Conservation (phyloP, 345 rosid genomes). For the Eucalyptus erythrocorys region DNA sequence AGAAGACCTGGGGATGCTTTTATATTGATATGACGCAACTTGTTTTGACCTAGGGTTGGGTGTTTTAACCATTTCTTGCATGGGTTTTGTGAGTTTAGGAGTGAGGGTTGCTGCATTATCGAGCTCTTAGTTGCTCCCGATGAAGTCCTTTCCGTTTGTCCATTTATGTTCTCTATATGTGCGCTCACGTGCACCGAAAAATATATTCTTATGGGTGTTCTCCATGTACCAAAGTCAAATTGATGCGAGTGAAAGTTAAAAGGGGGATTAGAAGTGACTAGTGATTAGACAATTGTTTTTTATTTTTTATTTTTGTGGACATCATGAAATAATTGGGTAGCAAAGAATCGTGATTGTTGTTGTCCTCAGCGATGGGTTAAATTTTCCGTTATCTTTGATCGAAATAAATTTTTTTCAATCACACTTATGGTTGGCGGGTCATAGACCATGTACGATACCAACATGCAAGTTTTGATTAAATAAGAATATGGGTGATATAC, state of each 20-base stretch:
- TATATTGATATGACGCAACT: background rate
- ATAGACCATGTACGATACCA: accelerated
- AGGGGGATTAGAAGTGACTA: background rate
- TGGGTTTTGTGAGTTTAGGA: background rate
- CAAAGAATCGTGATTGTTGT: accelerated
- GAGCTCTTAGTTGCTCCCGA: background rate
- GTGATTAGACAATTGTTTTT: background rate
- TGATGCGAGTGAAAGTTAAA: background rate
- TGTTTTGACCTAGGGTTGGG: background rate
- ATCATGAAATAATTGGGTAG: background rate
- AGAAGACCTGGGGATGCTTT: background rate
- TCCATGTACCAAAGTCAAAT: background rate
- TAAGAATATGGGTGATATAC: background rate
- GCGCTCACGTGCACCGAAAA: background rate
- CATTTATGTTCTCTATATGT: background rate
- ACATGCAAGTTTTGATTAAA: background rate
- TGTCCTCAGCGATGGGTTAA: background rate
- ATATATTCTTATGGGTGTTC: background rate
- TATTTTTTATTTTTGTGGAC: background rate
- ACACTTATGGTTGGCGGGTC: accelerated
- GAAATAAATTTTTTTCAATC: background rate
- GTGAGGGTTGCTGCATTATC: background rate
- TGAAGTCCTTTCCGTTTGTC: background rate
- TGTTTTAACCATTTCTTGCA: background rate
- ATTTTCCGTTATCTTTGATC: background rate